These are phyloP conservation scores for Lactifluus volemus DNA, from an alignment of 768 basidiomycete genomes.

Conservation along the genomic window DNA sequence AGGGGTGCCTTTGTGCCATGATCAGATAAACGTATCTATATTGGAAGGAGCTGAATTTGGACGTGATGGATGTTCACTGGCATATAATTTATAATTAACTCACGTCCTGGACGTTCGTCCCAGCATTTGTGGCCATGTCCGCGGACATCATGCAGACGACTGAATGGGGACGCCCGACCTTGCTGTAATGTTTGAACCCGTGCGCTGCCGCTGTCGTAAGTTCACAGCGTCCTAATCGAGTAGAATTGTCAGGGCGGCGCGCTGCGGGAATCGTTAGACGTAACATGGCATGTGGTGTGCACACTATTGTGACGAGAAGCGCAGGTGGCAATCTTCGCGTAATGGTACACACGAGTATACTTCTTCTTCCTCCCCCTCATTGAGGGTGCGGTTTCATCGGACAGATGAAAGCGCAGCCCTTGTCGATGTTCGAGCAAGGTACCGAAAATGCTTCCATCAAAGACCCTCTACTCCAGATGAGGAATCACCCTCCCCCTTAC, in stretches of 20 bases:
- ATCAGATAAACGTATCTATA: neutral
- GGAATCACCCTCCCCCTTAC: neutral
- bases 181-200: neutral
- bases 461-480: conserved; percentile 1
- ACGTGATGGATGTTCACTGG: neutral
- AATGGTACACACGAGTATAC: neutral
- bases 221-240: neutral
- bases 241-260: neutral
- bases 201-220: neutral
- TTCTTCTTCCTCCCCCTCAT: neutral
- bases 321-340: neutral
- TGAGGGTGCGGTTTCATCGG: neutral
- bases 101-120: neutral
- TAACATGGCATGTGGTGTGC: neutral
- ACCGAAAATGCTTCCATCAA: neutral
- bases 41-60: neutral
- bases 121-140: neutral
- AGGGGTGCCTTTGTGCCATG: neutral
- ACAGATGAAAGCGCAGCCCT: neutral
- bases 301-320: neutral
- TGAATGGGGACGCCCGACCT: neutral
- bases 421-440: neutral
- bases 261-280: neutral
- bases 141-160: neutral
- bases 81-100: neutral